Base-by-base conservation (phyloP, 495 filamentous ascomycete genomes). In the Beverwykella pulmonaria region DNA sequence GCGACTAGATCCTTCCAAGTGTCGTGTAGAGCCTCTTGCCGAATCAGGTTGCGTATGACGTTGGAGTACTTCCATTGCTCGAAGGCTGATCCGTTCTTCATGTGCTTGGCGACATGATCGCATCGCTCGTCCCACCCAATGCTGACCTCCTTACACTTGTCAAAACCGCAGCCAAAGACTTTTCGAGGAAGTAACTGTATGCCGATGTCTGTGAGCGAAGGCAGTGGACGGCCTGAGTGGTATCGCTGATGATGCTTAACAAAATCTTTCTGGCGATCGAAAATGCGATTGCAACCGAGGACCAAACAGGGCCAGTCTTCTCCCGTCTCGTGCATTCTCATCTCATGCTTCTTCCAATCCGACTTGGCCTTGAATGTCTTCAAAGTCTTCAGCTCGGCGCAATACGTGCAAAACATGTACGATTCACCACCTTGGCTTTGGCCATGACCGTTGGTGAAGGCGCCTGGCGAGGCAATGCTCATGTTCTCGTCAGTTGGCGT, bases 21-120 rank as follows among this genome's bases (percentile, higher is more conserved):
- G 22, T 68, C 69, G 27, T 64, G 69, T 12, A 65, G 41, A 3
- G 59, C 60, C 26, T 71, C 65, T 25, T 71, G 69, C 26, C 69
- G 59, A 10, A 71, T 65, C n/a, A 71, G 56, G 36, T 71, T 71
- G 26, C 69, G 69, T 17, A 71, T 71, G 32, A 65, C 65, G 20
- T 64, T 71, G 23, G 69, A 64, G 22, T 71, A 71, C 20, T 67
- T 64, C 69, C 69, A 71, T 17, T 67, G 57, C 14, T 68, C 65
- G 26, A 61, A 57, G 3, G 53, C 50, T 36, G 36, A 53, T 26
- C 68, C 68, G 32, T 67, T 67, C 59, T 71, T 65, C 65, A 68
- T 68, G 29, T 68, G 65, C 30, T 68, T 65, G 2, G 69, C 69
- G 22, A 71, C 65, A 32, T 71, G 69, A 61, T 68, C 61, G 60